phyloP scores from a whole-genome alignment of 257 asterid genomes.

The Nicotiana benthamiana region DNA sequence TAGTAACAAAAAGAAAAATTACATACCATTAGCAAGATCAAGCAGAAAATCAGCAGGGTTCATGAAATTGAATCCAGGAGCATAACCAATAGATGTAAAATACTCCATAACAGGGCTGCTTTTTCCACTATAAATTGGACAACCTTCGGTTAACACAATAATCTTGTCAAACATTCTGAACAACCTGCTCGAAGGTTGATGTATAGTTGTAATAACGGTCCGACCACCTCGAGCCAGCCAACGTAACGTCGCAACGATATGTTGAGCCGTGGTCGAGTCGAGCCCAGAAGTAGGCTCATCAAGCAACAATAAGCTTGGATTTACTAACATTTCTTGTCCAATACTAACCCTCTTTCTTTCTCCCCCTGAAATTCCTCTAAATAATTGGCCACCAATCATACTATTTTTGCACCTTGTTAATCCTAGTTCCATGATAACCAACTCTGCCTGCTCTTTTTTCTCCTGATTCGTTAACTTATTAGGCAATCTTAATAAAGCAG shows the following conservation, averaged over 20 bases:
- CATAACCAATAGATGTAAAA: constrained; percentile 52
- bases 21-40: constrained; percentile 87
- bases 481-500: constrained; percentile 65
- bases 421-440: constrained; percentile 50
- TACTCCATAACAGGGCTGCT: constrained; percentile 48
- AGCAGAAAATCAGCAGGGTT: constrained; percentile 89
- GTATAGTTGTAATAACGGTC: constrained; percentile 67
- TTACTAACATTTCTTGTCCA: constrained; percentile 83
- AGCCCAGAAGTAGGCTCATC: constrained; percentile 95
- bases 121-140: constrained; percentile 51
- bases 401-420: constrained; percentile 51
- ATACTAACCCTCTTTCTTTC: constrained; percentile 79
- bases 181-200: constrained; percentile 88
- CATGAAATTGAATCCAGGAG: constrained; percentile 44
- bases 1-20: neutral
- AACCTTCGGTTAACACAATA: constrained; percentile 63
- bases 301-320: constrained; percentile 64
- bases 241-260: constrained; percentile 47
- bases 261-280: constrained; percentile 76
- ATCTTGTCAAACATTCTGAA: constrained; percentile 72
- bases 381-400: constrained; percentile 48
- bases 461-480: constrained; percentile 31
- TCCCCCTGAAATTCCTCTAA: constrained; percentile 81
- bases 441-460: constrained; percentile 57
- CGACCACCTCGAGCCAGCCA: constrained; percentile 62